A percentile compares a stretch with the other conserved stretches of the same genome.
Conservation (phyloP, 2,329 filamentous ascomycete genomes). For the Sarocladium brachiariae region DNA sequence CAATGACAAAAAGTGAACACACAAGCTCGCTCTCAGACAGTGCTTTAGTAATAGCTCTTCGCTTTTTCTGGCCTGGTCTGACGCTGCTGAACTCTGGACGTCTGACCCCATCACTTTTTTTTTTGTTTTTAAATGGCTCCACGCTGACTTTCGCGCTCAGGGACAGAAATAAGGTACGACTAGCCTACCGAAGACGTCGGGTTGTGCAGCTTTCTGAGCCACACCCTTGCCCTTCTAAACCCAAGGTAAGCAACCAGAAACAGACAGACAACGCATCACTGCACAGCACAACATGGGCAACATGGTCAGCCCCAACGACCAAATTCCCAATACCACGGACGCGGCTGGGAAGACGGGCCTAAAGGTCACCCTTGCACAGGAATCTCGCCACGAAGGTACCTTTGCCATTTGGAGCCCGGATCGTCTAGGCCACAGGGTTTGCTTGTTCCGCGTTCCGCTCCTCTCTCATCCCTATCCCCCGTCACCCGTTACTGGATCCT, state of each 20-base stretch:
- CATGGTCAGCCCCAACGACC: neutral
- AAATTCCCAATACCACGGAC: neutral
- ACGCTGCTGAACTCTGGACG: neutral
- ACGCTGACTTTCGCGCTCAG: slow-evolving; percentile 9
- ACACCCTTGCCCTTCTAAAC: neutral
- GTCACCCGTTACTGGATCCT: neutral
- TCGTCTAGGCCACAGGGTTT: neutral
- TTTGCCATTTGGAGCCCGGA: slow-evolving; percentile 3
- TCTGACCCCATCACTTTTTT: neutral
- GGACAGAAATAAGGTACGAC: slow-evolving; percentile 4
- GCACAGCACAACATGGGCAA: no score
- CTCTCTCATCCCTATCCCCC: slow-evolving; percentile 1
- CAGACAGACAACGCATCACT: neutral
- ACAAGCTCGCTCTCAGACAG: neutral
- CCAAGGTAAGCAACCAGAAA: neutral
- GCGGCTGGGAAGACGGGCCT: neutral
- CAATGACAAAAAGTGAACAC: neutral
- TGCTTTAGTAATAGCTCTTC: neutral
- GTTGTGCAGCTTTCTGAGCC: neutral
- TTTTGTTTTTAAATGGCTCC: slow-evolving; percentile 3
- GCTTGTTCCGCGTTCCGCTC: slow-evolving; percentile 7
- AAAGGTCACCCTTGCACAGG: neutral
- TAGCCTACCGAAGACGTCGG: slow-evolving; percentile 1
- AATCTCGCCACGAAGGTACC: neutral
- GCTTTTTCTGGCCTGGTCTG: neutral